Base-by-base conservation (phyloP, 306 rosid species). In the Aeschynomene evenia region DNA sequence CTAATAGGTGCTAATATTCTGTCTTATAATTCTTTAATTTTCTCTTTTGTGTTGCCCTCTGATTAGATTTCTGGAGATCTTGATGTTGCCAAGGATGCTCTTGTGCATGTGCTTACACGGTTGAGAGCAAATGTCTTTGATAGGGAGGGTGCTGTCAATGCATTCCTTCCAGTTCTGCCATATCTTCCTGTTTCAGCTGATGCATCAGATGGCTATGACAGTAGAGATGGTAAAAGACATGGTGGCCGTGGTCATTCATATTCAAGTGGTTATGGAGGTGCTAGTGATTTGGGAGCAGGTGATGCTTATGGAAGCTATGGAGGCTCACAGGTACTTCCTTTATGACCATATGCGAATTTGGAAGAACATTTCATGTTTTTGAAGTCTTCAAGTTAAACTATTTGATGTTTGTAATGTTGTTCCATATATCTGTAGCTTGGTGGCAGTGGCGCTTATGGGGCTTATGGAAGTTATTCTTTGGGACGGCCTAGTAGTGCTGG, bases 51-150 rank as follows among this genome's bases (percentile, higher is more conserved):
- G 12, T n/a, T 51, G 57, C 14, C 63, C 18, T 33, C 34, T 68
- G 70, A 52, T 63, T 72, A 95, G 99, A 83, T 95, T 79, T 76
- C 96, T 5, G 99, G 99, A 74, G 99, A 95, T 59, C 89, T 95
- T 20, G 99, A 95, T 75, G 69, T 95, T 28, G 99, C 89, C 70
- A 95, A 91, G 86, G 99, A 95, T 31, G 99, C 99, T 80, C 91
- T 95, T 76, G 83, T 95, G 71, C 99, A 95, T 42, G 87, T 95
- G 37, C 89, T 88, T 61, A 91, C 97, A 12, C 87, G 99, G 57
- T 67, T 95, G 74, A 87, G 96, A 74, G 95, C 99, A 28, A 95
- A 95, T 81, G 42, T 91, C 64, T 95, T 95, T 77, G 97, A 95
- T 75, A 86, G 95, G 81, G 97, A 95, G 79, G 99, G 99, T 72